Percentiles rank a stretch among this genome's conserved stretches.
These are phyloP conservation scores for Nothomitra cinnamomea DNA, from an alignment of 2,329 filamentous ascomycete genomes.

Conservation along the genomic window DNA sequence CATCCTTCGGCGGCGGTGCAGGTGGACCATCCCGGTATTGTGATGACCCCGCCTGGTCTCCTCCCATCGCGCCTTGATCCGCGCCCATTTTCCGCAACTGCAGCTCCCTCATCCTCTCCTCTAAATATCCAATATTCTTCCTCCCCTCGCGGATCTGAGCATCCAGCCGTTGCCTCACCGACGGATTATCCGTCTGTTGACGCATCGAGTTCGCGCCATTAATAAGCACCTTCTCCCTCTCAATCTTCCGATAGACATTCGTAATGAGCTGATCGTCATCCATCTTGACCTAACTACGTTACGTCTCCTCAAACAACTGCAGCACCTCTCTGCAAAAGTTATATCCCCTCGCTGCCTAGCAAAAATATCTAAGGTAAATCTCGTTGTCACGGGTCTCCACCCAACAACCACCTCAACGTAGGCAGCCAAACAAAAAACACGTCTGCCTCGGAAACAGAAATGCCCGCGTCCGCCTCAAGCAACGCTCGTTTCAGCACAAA, in stretches of 20 bases:
- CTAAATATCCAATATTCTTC: slow-evolving; percentile 87
- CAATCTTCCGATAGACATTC: slow-evolving; percentile 91
- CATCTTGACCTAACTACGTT: slow-evolving; percentile 27
- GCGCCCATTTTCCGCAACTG: slow-evolving; percentile 64
- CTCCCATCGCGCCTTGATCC: slow-evolving; percentile 43
- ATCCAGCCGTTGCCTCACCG: slow-evolving; percentile 78
- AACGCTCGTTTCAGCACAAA: no score
- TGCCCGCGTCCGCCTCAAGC: no score
- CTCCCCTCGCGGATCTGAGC: slow-evolving; percentile 86
- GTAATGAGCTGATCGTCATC: slow-evolving; percentile 46
- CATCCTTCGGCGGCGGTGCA: slow-evolving; percentile 59
- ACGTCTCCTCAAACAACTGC: not conserved
- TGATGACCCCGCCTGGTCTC: not conserved
- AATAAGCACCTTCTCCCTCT: slow-evolving; percentile 90
- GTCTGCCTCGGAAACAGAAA: no score
- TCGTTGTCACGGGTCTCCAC: no score
- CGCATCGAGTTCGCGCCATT: slow-evolving; percentile 89
- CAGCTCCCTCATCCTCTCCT: slow-evolving; percentile 77
- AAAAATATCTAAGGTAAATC: no score
- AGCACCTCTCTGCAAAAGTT: not conserved
- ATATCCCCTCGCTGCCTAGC: no score
- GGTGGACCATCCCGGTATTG: slow-evolving; percentile 28
- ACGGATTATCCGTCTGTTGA: slow-evolving; percentile 85
- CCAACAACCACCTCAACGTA: no score
- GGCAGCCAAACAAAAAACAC: no score